Evolutionary conservation across 106 monocot genomes (phyloP), one percentile per base, ranked within the genome.

Genomic region (Apostasia ramifera): DNA sequence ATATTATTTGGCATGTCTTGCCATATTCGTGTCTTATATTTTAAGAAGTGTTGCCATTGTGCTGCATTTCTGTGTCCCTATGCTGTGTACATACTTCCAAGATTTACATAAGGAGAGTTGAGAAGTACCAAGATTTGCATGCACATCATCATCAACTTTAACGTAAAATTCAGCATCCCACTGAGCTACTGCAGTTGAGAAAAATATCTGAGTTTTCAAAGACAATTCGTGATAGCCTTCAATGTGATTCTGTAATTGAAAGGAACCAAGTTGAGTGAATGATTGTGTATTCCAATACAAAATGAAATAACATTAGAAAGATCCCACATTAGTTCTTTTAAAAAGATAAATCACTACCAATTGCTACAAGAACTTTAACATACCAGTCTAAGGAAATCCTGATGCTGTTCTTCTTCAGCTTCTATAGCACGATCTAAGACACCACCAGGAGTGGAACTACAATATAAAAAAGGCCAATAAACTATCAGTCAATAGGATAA

Each of bases 91-190:
- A 26, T 26, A 26, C 26, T 26, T 26, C 26, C 26, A 26, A 26
- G 26, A 26, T 26, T 26, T 26, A 26, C 26, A 26, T 26, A 26
- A 26, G 26, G 26, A 26, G 26, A 26, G 26, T 26, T 26, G 26
- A 26, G 26, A 26, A 26, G 26, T 2, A 74, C 74, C 74, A 51
- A 74, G 48, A 53, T 74, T 74, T 8, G 67, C 74, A 74, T 74
- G 74, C 58, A 74, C 74, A 74, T 74, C 74, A 59, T 74, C 74
- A 67, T 74, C 74, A 3, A 66, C 74, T 52, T 74, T 74, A n/a
- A 74, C 67, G 67, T 74, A 74, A 51, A 74, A 74, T n/a, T 74
- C 74, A 74, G 74, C 74, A 57, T 74, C 67, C 74, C 74, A 74
- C 11, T 59, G 66, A 41, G 74, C 67, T 39, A 74, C 47, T 58